phyloP scores from a whole-genome alignment of 2,329 filamentous ascomycete species.

The Hymenoscyphus occultus region DNA sequence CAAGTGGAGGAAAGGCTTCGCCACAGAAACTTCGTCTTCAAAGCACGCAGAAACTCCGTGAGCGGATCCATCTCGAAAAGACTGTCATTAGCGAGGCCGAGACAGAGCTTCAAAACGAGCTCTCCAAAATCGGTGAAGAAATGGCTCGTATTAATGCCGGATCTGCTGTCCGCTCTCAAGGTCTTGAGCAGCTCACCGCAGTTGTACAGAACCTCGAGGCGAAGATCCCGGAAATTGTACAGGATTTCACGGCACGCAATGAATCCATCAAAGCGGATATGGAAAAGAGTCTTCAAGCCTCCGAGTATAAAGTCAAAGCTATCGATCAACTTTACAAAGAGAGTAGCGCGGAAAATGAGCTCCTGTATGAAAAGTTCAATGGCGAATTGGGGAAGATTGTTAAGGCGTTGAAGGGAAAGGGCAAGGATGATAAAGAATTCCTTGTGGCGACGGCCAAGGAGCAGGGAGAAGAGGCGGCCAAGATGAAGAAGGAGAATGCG shows the following conservation, averaged over 20 bases:
- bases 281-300: conserved; percentile 66
- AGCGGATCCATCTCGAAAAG: conserved; percentile 81
- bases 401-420: conserved; percentile 68
- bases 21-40: conserved; percentile 59
- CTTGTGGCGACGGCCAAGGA: conserved; percentile 69
- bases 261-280: conserved; percentile 67
- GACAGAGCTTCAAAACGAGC: conserved; percentile 66
- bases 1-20: conserved; percentile 26
- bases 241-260: conserved; percentile 59
- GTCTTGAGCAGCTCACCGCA: conserved; percentile 45
- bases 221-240: conserved; percentile 57
- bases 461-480: conserved; percentile 71
- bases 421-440: conserved; percentile 76
- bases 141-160: conserved; percentile 57
- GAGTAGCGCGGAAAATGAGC: conserved; percentile 84
- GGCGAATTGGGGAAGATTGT: conserved; percentile 83
- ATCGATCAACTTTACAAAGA: conserved; percentile 89
- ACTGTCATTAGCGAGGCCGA: conserved; percentile 69
- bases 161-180: conserved; percentile 35
- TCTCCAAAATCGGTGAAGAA: conserved; percentile 78
- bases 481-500: conserved; percentile 81
- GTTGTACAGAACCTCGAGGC: conserved; percentile 67
- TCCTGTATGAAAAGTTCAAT: conserved; percentile 89
- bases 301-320: conserved; percentile 74
- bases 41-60: conserved; percentile 72